A percentile compares a stretch with the other conserved stretches of the same genome.
Conservation (phyloP, 1,139 yeast species). For the Protomyces gravidus region DNA sequence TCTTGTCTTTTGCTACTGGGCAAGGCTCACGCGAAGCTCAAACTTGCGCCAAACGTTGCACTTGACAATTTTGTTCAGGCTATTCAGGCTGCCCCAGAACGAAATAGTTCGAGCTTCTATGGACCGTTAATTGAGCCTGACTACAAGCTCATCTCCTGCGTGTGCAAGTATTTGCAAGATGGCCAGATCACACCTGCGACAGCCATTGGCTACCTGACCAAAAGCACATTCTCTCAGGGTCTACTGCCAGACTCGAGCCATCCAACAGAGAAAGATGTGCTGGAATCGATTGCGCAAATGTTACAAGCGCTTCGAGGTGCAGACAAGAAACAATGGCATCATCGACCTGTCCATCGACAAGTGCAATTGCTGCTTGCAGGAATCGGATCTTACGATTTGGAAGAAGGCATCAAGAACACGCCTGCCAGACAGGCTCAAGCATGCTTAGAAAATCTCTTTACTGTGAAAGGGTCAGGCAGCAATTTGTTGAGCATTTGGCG, state of each 20-base stretch:
- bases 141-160: slow-evolving; percentile 56
- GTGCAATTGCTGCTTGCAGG: slow-evolving; percentile 49
- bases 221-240: slow-evolving; percentile 33
- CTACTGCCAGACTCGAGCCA: neutral
- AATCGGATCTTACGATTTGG: slow-evolving; percentile 42
- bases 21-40: slow-evolving; percentile 54
- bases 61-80: slow-evolving; percentile 37
- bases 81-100: slow-evolving; percentile 42
- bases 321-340: slow-evolving; percentile 91
- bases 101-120: slow-evolving; percentile 41
- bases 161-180: slow-evolving; percentile 48
- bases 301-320: slow-evolving; percentile 44
- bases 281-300: slow-evolving; percentile 5
- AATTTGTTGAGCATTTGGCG: slow-evolving; percentile 86
- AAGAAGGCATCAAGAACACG: slow-evolving; percentile 53
- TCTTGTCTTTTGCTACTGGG: slow-evolving; percentile 52
- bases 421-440: slow-evolving; percentile 52
- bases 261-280: slow-evolving; percentile 28
- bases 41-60: slow-evolving; percentile 35
- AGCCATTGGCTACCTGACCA: slow-evolving; percentile 46
- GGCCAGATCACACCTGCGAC: slow-evolving; percentile 40
- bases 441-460: slow-evolving; percentile 42
- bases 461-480: slow-evolving; percentile 62
- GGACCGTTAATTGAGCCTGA: slow-evolving; percentile 44
- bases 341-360: slow-evolving; percentile 71